These are phyloP conservation scores for Lipomyces kockii DNA, from an alignment of 805 yeast genomes.

Conservation along the genomic window DNA sequence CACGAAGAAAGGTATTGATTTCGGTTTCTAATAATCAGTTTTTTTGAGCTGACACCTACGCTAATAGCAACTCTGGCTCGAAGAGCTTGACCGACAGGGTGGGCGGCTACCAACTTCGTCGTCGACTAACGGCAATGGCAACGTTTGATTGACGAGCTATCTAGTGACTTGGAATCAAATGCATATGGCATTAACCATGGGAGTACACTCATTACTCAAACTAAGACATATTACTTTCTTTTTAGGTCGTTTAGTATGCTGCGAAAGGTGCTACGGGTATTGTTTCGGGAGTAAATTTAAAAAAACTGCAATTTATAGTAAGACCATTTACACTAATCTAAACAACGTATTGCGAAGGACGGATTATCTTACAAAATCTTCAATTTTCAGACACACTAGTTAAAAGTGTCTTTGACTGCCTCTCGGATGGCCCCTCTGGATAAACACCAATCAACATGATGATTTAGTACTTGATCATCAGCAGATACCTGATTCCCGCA, in stretches of 20 bases:
- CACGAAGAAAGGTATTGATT: constrained; percentile 30
- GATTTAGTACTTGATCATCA: constrained; percentile 27
- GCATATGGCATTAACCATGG: background rate
- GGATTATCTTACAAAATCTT: background rate
- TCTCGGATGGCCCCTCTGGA: constrained; percentile 36
- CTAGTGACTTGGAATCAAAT: background rate
- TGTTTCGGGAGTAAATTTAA: background rate
- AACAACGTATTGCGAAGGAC: background rate
- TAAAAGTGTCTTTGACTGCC: constrained; percentile 32
- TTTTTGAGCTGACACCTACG: background rate
- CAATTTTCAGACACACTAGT: background rate
- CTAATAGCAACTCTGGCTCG: constrained; percentile 73
- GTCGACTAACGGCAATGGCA: background rate
- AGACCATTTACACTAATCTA: background rate
- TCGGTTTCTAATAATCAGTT: background rate
- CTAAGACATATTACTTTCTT: background rate
- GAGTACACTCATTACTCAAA: background rate
- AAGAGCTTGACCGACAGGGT: constrained; percentile 57
- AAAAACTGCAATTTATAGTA: background rate
- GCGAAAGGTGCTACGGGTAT: background rate
- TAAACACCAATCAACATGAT: constrained; percentile 39
- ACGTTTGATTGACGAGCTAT: background rate
- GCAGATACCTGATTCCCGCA: constrained; percentile 29
- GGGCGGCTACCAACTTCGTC: background rate
- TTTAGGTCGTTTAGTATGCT: background rate